Evolutionary conservation across 108 stramenopile genomes (phyloP), one percentile per base, ranked within the genome.

Genomic region (Nitzschia palea): DNA sequence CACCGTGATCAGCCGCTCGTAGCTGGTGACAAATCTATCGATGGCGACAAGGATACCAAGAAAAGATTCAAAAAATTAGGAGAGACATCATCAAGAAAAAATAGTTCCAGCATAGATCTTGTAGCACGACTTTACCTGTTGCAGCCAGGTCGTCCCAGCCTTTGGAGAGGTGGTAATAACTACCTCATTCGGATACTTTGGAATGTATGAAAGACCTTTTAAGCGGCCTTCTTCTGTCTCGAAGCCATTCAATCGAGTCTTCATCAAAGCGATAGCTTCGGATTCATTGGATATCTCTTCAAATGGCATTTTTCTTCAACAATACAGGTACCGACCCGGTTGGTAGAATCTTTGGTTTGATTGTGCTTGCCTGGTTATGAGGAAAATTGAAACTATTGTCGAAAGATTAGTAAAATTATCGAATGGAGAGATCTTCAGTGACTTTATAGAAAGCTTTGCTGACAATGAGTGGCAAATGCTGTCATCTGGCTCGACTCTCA

Each of bases 11-110:
- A 14, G 50, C 70, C 23, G 74, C 59, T 36, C 80, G 80, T 12
- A 81, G 50, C 48, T 81, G 80, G 54, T 81, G 80, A 35, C 80
- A 81, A 25, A 81, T 81, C 71, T 81, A n/a, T n/a, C n/a, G n/a
- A n/a, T n/a, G 51, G 10, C 17, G 1, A 37, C 31, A 9, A 62
- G 36, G 23, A 54, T 28, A 17, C 14, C 17, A 50, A n/a, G 62
- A 34, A 28, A 64, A 12, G 40, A 14, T 42, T 42, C 14, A 20
- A 18, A 18, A 20, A 53, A 53, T 4, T 14, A 2, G 27, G 1
- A 26, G 2, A 23, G 23, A 20, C 2, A 53, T 51, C 50, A 17
- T 6, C 50, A 51, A 9, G 50, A 23, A 51, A 33, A 55, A 29
- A 18, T 20, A 20, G 47, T 20, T 10, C 9, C 47, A 48, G 17